Percentiles rank a stretch among this genome's conserved stretches.
Evolutionary conservation across 352 stramenopile genomes (phyloP).

Genomic region (Globisporangium lucens): DNA sequence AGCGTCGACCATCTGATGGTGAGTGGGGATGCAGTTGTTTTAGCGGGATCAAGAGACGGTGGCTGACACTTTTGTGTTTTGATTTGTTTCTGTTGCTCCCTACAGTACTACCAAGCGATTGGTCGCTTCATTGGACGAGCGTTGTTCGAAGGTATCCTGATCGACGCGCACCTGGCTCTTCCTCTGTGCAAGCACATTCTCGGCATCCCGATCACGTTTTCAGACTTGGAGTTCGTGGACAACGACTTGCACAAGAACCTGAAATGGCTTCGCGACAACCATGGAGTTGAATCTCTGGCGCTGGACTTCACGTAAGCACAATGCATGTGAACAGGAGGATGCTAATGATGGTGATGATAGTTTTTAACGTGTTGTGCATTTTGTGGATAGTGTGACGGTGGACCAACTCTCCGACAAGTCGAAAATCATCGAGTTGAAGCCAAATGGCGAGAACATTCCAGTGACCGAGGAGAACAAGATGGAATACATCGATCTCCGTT

Average conservation of each 20-base stretch:
- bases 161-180: slow-evolving; percentile 80
- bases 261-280: slow-evolving; percentile 81
- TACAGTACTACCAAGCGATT: slow-evolving; percentile 86
- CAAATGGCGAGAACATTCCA: slow-evolving; percentile 91
- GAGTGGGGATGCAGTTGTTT: slow-evolving; percentile 1
- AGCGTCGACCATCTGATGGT: slow-evolving; percentile 87
- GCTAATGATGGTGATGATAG: background rate
- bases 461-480: slow-evolving; percentile 98
- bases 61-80: slow-evolving; percentile 3
- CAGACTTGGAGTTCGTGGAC: slow-evolving; percentile 89
- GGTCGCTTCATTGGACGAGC: slow-evolving; percentile 85
- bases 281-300: slow-evolving; percentile 70
- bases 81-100: slow-evolving; percentile 6
- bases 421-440: slow-evolving; percentile 93
- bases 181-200: slow-evolving; percentile 90
- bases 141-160: slow-evolving; percentile 85
- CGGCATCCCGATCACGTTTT: slow-evolving; percentile 88
- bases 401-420: slow-evolving; percentile 70
- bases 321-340: slow-evolving; percentile 3
- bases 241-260: slow-evolving; percentile 85
- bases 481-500: slow-evolving; percentile 94
- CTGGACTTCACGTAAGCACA: slow-evolving; percentile 77
- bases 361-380: background rate
- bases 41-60: background rate
- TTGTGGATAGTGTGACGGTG: slow-evolving; percentile 52